These are phyloP conservation scores for Populus davidiana DNA, from an alignment of 345 rosid genomes.

Conservation along the genomic window DNA sequence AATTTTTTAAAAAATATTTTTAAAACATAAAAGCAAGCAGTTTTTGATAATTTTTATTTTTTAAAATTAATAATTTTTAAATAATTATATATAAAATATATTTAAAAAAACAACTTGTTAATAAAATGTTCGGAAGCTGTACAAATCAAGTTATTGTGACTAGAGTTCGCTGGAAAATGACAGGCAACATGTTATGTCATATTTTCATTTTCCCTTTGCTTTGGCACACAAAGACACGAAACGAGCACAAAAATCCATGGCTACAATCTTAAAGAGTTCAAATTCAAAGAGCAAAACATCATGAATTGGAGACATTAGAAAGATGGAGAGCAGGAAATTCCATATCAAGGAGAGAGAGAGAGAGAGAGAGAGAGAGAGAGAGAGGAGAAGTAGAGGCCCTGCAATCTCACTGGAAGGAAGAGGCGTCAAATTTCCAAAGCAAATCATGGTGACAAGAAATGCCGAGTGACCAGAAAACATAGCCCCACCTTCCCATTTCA, in stretches of 20 bases:
- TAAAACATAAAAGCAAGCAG: too few species aligned
- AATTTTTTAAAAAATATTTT: too few species aligned
- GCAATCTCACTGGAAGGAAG: neutral
- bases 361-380: neutral
- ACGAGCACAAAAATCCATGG: neutral
- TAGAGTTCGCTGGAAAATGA: neutral
- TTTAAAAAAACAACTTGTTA: too few species aligned
- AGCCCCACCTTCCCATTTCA: neutral
- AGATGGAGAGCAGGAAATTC: neutral
- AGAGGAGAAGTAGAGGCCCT: conserved; percentile 1
- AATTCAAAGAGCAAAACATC: neutral
- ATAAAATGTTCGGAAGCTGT: too few species aligned
- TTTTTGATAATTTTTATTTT: too few species aligned
- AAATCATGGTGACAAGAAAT: conserved; percentile 4
- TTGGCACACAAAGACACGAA: neutral
- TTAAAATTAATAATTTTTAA: too few species aligned
- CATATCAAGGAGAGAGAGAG: neutral
- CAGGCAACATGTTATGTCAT: neutral
- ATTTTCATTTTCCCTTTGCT: neutral
- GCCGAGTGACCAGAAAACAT: neutral
- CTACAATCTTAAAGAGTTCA: neutral
- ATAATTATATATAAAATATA: too few species aligned
- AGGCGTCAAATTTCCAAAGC: neutral
- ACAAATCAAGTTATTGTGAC: neutral
- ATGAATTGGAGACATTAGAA: neutral